Percentiles rank a stretch among this genome's conserved stretches.
phyloP scores from a whole-genome alignment of 352 stramenopile species.

The Blastocystis sp. region DNA sequence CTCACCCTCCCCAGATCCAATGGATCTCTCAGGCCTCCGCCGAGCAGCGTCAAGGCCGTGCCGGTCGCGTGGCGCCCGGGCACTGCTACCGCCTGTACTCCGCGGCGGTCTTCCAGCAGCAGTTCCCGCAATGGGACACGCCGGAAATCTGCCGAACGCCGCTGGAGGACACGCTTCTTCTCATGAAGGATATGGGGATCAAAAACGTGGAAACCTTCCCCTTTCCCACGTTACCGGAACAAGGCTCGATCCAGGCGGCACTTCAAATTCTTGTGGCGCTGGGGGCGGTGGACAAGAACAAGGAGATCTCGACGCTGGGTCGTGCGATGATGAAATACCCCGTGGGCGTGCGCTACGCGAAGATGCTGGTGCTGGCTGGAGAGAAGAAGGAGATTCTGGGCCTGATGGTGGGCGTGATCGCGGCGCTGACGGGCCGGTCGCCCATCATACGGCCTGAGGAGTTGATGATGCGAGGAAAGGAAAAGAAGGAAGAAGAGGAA shows the following conservation, averaged over 20 bases:
- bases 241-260: conserved; percentile 68
- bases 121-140: conserved; percentile 83
- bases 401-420: conserved; percentile 69
- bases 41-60: conserved; percentile 87
- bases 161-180: conserved; percentile 90
- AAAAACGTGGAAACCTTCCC: conserved; percentile 88
- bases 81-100: conserved; percentile 96
- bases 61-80: conserved; percentile 88
- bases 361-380: conserved; percentile 79
- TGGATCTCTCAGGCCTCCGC: conserved; percentile 85
- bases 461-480: conserved; percentile 35
- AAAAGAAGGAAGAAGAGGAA: conserved; percentile 15
- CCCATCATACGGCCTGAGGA: conserved; percentile 71
- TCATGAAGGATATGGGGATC: conserved; percentile 95
- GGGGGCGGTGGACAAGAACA: conserved; percentile 71
- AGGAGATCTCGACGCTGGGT: conserved; percentile 80
- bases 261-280: conserved; percentile 67
- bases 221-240: conserved; percentile 88
- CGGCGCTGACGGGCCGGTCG: conserved; percentile 70
- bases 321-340: conserved; percentile 81
- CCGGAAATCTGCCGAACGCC: conserved; percentile 84
- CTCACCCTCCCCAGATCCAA: conserved; percentile 75
- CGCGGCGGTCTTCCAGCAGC: conserved; percentile 88
- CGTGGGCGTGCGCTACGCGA: conserved; percentile 80
- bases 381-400: conserved; percentile 37